These are phyloP conservation scores for Ophiostoma novo-ulmi DNA, from an alignment of 2,329 filamentous ascomycete genomes.

Conservation along the genomic window DNA sequence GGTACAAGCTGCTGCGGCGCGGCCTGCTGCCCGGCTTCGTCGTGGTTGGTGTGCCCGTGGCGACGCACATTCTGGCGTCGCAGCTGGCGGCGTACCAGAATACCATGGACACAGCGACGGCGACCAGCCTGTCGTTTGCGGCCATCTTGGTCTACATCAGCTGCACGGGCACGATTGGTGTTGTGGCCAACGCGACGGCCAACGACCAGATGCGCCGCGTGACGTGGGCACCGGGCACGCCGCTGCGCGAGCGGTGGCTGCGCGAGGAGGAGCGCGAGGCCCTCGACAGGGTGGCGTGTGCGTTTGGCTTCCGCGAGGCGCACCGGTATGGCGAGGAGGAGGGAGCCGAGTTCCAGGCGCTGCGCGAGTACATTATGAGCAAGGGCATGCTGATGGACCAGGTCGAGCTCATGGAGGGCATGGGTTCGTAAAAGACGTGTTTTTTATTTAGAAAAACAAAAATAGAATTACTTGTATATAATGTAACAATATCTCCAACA, in stretches of 20 bases:
- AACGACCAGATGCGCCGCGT: conserved; percentile 96
- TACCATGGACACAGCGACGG: conserved; percentile 69
- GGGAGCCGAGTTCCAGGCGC: conserved; percentile 79
- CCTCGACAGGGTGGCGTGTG: conserved; percentile 76
- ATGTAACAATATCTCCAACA: background rate
- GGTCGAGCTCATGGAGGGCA: conserved; percentile 86
- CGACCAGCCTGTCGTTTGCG: conserved; percentile 72
- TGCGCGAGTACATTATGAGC: conserved; percentile 76
- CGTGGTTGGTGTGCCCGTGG: conserved; percentile 56
- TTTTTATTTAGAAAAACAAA: background rate
- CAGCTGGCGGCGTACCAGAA: conserved; percentile 62
- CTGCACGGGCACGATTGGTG: conserved; percentile 73
- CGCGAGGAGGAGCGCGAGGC: conserved; percentile 85
- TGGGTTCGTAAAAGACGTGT: conserved; percentile 44
- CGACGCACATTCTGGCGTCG: conserved; percentile 64
- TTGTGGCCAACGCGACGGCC: conserved; percentile 76
- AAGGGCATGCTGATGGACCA: conserved; percentile 88
- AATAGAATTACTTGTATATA: background rate
- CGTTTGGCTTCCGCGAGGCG: conserved; percentile 85
- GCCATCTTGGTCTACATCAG: conserved; percentile 79
- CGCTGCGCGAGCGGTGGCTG: conserved; percentile 75
- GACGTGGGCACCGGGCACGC: conserved; percentile 79
- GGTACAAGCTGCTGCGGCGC: conserved; percentile 62
- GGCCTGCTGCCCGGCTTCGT: conserved; percentile 55
- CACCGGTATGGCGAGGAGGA: conserved; percentile 83